These are phyloP conservation scores for Erythrophleum ivorense DNA, from an alignment of 331 rosid species.

Conservation along the genomic window DNA sequence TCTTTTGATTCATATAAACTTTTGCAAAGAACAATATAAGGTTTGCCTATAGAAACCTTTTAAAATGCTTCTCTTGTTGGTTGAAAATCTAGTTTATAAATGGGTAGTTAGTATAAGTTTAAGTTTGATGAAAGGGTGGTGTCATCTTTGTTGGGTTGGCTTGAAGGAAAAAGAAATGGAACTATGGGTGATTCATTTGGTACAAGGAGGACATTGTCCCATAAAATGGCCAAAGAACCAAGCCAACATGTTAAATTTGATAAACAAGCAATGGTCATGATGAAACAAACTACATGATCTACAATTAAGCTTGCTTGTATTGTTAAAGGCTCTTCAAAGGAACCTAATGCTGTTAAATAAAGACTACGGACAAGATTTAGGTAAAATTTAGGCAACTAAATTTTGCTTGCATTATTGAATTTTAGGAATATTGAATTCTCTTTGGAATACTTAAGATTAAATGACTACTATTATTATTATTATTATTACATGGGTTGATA, in stretches of 20 bases:
- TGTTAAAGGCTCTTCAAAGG: constrained; percentile 33
- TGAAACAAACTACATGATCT: constrained; percentile 42
- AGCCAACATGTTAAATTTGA: constrained; percentile 42
- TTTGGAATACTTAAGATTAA: too few relatives aligned
- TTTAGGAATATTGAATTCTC: too few relatives aligned
- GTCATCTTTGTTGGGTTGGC: constrained; percentile 4
- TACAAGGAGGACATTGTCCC: neutral
- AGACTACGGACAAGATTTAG: neutral
- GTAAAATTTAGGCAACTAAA: neutral
- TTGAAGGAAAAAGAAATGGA: too few relatives aligned
- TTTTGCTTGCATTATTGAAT: neutral
- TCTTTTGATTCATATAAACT: neutral
- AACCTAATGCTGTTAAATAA: neutral
- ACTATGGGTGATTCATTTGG: neutral
- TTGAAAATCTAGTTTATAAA: constrained; percentile 47
- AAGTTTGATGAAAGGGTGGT: constrained; percentile 27
- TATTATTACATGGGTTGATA: too few relatives aligned
- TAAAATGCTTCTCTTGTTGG: constrained; percentile 27
- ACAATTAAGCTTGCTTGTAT: constrained; percentile 34
- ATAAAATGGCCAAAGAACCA: constrained; percentile 47
- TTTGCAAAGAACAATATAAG: neutral
- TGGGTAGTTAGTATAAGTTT: constrained; percentile 55
- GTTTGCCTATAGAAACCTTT: constrained; percentile 19
- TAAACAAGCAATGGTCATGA: constrained; percentile 48
- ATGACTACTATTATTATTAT: too few relatives aligned